Conservation (phyloP, 2,329 filamentous ascomycete genomes). For the Fonsecaea nubica region DNA sequence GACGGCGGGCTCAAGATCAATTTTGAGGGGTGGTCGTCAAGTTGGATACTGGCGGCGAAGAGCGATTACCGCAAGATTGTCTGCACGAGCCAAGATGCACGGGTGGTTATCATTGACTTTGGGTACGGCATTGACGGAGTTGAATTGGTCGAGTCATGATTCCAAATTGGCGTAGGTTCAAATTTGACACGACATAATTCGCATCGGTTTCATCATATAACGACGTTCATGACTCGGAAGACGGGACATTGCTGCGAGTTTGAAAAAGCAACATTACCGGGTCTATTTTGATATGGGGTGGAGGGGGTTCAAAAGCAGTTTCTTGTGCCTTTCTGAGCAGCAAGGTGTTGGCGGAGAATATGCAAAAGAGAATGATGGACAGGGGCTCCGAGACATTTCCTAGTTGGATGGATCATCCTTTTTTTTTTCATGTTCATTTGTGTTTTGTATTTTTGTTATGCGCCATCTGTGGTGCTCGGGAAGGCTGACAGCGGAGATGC, state of each 20-base stretch:
- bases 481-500: constrained; percentile 21
- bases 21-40: constrained; percentile 93
- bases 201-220: constrained; percentile 21
- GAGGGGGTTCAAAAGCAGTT: not conserved
- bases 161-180: constrained; percentile 1
- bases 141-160: constrained; percentile 55
- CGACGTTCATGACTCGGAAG: constrained; percentile 26
- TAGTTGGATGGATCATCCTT: not conserved
- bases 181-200: constrained; percentile 16
- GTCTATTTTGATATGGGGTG: constrained; percentile 8
- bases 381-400: constrained; percentile 8
- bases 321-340: constrained; percentile 18
- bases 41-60: constrained; percentile 96
- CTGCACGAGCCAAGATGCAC: constrained; percentile 90
- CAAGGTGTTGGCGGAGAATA: constrained; percentile 28
- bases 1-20: constrained; percentile 78
- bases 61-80: constrained; percentile 94
- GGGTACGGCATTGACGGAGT: constrained; percentile 65
- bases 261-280: not conserved
- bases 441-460: not conserved
- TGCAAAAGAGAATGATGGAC: constrained; percentile 1
- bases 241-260: constrained; percentile 10
- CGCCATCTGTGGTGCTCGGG: not conserved
- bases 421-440: constrained; percentile 2
- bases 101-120: constrained; percentile 94